A percentile compares a stretch with the other conserved stretches of the same genome.
Evolutionary conservation across 2,329 filamentous ascomycete genomes (phyloP).

Genomic region (Verticillium tricorpus): DNA sequence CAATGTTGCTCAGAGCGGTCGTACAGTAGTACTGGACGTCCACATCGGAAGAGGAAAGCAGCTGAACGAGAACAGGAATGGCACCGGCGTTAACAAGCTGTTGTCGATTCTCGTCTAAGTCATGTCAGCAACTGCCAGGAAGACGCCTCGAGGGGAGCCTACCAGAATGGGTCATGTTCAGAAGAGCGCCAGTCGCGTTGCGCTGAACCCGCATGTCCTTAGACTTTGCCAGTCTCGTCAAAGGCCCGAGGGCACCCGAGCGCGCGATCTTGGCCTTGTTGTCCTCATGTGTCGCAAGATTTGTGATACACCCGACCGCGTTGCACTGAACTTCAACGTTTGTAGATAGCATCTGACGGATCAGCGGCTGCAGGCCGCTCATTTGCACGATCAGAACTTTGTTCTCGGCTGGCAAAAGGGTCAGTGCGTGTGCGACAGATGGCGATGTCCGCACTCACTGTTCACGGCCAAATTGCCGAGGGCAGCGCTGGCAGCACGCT

Average conservation of each 20-base stretch:
- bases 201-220: constrained; percentile 98
- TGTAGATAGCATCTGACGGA: constrained; percentile 95
- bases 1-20: constrained; percentile 96
- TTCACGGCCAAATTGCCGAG: constrained; percentile 96
- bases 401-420: constrained; percentile 69
- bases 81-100: constrained; percentile 95
- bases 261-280: constrained; percentile 98
- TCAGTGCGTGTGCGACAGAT: background rate
- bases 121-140: constrained; percentile 13
- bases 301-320: constrained; percentile 97
- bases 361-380: constrained; percentile 83
- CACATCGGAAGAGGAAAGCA: constrained; percentile 87
- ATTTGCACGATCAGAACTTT: constrained; percentile 94
- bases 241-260: constrained; percentile 84
- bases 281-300: constrained; percentile 95
- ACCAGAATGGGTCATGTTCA: constrained; percentile 99
- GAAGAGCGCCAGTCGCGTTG: constrained; percentile 89
- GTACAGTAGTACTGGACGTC: constrained; percentile 99
- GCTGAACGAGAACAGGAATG: constrained; percentile 94
- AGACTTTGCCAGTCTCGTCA: constrained; percentile 91
- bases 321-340: constrained; percentile 99
- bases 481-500: constrained; percentile 91
- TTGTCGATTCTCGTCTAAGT: constrained; percentile 87
- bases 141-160: constrained; percentile 24
- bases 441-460: constrained; percentile 53